Percentiles rank a stretch among this genome's conserved stretches.
These are phyloP conservation scores for Russula dissimulans DNA, from an alignment of 768 basidiomycete genomes.

Conservation along the genomic window DNA sequence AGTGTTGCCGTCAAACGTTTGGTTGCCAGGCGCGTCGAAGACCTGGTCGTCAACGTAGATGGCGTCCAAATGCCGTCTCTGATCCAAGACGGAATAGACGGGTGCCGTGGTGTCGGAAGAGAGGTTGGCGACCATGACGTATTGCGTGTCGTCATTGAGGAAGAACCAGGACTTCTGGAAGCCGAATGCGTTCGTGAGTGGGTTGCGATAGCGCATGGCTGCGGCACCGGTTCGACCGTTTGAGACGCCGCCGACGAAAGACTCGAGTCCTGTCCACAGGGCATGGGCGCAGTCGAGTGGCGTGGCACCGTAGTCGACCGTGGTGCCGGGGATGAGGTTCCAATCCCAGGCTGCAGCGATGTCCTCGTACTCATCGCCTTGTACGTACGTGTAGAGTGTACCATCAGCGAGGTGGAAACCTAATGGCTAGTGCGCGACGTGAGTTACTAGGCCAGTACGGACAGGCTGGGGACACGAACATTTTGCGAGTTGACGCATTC, in stretches of 20 bases:
- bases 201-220: conserved; percentile 62
- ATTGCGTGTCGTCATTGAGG: conserved; percentile 51
- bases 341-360: conserved; percentile 69
- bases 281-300: conserved; percentile 40
- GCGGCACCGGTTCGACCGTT: conserved; percentile 47
- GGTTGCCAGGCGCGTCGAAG: neutral
- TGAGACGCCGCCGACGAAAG: conserved; percentile 60
- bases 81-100: conserved; percentile 60
- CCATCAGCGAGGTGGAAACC: conserved; percentile 62
- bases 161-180: conserved; percentile 75
- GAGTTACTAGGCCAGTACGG: neutral
- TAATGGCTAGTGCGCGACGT: conserved; percentile 9
- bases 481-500: conserved; percentile 29
- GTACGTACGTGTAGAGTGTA: conserved; percentile 50
- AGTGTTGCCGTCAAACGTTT: conserved; percentile 23
- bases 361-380: conserved; percentile 64
- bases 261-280: conserved; percentile 36
- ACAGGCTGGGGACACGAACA: neutral
- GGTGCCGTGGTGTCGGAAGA: conserved; percentile 36
- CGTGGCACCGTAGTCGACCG: conserved; percentile 53
- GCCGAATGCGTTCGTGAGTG: conserved; percentile 39
- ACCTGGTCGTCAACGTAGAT: conserved; percentile 36
- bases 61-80: conserved; percentile 37
- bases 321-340: conserved; percentile 68
- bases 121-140: conserved; percentile 50